A percentile compares a stretch with the other conserved stretches of the same genome.
Evolutionary conservation across 345 rosid genomes (phyloP).

Genomic region (Camelina sativa): DNA sequence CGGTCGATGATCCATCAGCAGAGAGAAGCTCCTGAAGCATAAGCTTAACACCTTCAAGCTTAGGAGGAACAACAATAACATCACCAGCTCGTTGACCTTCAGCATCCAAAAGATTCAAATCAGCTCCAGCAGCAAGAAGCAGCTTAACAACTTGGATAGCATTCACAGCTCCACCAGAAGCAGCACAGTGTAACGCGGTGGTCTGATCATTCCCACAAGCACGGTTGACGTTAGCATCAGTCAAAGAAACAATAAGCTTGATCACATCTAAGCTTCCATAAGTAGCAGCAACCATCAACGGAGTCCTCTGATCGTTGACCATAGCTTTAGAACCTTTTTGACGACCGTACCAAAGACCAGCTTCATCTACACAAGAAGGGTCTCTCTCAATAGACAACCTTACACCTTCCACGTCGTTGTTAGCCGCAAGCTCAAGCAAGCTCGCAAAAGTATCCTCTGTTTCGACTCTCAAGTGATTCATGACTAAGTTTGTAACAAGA

Average conservation of each 20-base stretch:
- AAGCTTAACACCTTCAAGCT: conserved; percentile 57
- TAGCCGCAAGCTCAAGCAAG: conserved; percentile 94
- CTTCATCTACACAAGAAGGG: conserved; percentile 69
- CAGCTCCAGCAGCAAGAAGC: conserved; percentile 85
- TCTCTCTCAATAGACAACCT: conserved; percentile 61
- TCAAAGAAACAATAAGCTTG: conserved; percentile 66
- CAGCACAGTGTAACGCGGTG: conserved; percentile 96
- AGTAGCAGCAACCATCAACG: conserved; percentile 93
- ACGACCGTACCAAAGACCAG: conserved; percentile 91
- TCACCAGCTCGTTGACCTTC: conserved; percentile 75
- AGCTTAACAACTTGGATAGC: conserved; percentile 75
- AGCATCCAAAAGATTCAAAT: conserved; percentile 62
- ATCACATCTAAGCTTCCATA: conserved; percentile 84
- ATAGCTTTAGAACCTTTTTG: conserved; percentile 81
- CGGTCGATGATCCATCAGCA: conserved; percentile 57
- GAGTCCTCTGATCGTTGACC: conserved; percentile 82
- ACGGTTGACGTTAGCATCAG: conserved; percentile 77
- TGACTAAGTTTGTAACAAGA: conserved; percentile 42
- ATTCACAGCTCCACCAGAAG: conserved; percentile 83
- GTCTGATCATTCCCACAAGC: conserved; percentile 68
- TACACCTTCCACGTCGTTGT: conserved; percentile 73
- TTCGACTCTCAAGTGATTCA: conserved; percentile 79
- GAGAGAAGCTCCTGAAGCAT: conserved; percentile 74
- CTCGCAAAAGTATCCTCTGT: conserved; percentile 87
- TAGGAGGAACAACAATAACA: conserved; percentile 82